Base-by-base conservation (phyloP, 2,329 filamentous ascomycete species). In the Aspergillus viridinutans region DNA sequence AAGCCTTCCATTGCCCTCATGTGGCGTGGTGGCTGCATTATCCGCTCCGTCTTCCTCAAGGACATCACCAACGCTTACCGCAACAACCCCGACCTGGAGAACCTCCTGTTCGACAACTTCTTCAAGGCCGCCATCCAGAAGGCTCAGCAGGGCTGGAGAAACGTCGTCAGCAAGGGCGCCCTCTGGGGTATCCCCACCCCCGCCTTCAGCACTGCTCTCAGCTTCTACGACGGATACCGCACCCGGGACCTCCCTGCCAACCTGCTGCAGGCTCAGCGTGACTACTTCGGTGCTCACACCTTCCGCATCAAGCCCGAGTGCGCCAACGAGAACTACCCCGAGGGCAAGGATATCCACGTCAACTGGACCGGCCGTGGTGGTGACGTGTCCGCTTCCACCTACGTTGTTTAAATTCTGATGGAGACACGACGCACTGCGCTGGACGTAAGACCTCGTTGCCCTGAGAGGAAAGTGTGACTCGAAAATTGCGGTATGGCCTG, bases 21-120 rank as follows among this genome's bases (percentile, higher is more conserved):
- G 94, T 99, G 94, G 94, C 91, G 94, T 77, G 94, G 94, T 82
- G 94, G 94, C 69, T 99, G 94, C 86, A 99, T 99, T 72, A 99
- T 99, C 82, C 93, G 94, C 78, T 97, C 94, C 66, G 94, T 99
- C 74, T 99, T 99, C 91, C 83, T 99, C 67, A 97, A 97, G 88
- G 93, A 99, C 78, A 99, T 99, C 81, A 99, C 94, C 69, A 88
- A 88, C 66, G 94, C 94, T 54, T 99, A 97, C 87, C 93, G 93
- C 81, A 87, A 85, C 68, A 87, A 97, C 83, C 90, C 91, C 65
- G 89, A 97, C 65, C 89, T 99, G 65, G 89, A 97, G 87, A 99
- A 99, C 85, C 82, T 99, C 69, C 86, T 99, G 69, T 99, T 97
- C 79, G 91, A 96, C 78, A 90, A 96, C 77, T 99, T 99, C 88